These are phyloP conservation scores for Rhizodiscina lignyota DNA, from an alignment of 495 filamentous ascomycete species.

Conservation along the genomic window DNA sequence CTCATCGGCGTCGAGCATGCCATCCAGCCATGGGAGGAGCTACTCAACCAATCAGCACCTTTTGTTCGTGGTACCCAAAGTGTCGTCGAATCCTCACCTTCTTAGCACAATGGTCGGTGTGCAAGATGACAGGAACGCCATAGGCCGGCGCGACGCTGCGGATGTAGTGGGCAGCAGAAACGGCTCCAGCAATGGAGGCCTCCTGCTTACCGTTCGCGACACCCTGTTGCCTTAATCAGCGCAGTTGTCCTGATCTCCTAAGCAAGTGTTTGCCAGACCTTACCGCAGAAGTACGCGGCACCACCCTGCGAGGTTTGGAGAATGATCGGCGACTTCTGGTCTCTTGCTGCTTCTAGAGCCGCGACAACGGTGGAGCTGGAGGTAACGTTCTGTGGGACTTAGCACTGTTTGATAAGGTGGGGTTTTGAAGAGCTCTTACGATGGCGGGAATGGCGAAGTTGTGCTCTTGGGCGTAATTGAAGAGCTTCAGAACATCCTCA, in stretches of 20 bases:
- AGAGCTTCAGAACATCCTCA: slow-evolving; percentile 51
- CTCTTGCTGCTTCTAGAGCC: slow-evolving; percentile 81
- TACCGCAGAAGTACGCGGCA: slow-evolving; percentile 86
- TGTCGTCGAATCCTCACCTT: too few relatives aligned
- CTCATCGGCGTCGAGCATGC: slow-evolving; percentile 88
- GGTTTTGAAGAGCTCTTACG: slow-evolving; percentile 25
- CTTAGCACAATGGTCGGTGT: slow-evolving; percentile 51
- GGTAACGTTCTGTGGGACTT: slow-evolving; percentile 51
- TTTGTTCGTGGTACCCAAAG: slow-evolving; percentile 9
- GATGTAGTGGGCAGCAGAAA: slow-evolving; percentile 89
- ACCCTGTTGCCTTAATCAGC: slow-evolving; percentile 26
- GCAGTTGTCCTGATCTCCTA: not conserved
- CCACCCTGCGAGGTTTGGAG: slow-evolving; percentile 88
- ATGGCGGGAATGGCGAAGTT: slow-evolving; percentile 73
- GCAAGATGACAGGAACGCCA: slow-evolving; percentile 77
- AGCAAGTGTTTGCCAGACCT: slow-evolving; percentile 28
- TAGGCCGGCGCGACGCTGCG: slow-evolving; percentile 74
- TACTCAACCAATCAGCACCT: too few relatives aligned
- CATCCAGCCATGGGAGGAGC: slow-evolving; percentile 89
- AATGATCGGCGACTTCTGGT: slow-evolving; percentile 73
- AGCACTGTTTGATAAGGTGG: not conserved
- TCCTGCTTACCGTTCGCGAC: slow-evolving; percentile 71
- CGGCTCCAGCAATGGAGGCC: slow-evolving; percentile 71
- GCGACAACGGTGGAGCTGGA: slow-evolving; percentile 80
- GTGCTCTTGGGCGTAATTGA: slow-evolving; percentile 4